Evolutionary conservation across 2,329 filamentous ascomycete genomes (phyloP).

Genomic region (Xylaria sp.): DNA sequence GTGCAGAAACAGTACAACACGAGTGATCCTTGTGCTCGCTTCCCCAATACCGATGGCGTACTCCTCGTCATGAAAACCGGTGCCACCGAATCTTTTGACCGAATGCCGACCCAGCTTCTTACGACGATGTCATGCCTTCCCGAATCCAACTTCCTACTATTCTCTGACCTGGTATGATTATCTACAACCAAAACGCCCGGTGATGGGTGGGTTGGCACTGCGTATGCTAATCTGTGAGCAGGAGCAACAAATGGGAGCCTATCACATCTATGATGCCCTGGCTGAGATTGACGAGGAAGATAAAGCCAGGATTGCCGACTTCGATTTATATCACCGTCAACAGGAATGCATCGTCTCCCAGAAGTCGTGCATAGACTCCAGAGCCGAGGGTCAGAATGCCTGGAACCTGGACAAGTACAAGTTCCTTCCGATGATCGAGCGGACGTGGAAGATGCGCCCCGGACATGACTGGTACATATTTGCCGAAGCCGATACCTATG

Average conservation of each 20-base stretch:
- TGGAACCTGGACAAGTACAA: slow-evolving; percentile 60
- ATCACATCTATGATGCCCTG: slow-evolving; percentile 37
- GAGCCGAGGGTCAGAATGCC: slow-evolving; percentile 32
- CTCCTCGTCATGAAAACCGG: slow-evolving; percentile 56
- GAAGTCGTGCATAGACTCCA: slow-evolving; percentile 38
- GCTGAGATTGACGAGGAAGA: slow-evolving; percentile 34
- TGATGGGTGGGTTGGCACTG: neutral
- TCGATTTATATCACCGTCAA: slow-evolving; percentile 42
- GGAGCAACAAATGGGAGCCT: slow-evolving; percentile 46
- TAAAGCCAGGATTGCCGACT: slow-evolving; percentile 38
- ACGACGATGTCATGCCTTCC: slow-evolving; percentile 50
- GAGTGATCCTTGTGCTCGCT: slow-evolving; percentile 36
- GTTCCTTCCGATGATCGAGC: slow-evolving; percentile 53
- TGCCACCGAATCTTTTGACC: slow-evolving; percentile 49
- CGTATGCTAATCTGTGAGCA: slow-evolving; percentile 21
- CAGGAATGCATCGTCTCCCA: slow-evolving; percentile 43
- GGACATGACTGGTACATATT: slow-evolving; percentile 55
- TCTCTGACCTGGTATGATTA: slow-evolving; percentile 45
- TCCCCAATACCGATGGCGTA: slow-evolving; percentile 41
- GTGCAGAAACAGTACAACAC: slow-evolving; percentile 36
- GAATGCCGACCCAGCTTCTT: slow-evolving; percentile 51
- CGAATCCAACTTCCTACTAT: slow-evolving; percentile 52
- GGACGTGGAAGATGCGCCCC: slow-evolving; percentile 50
- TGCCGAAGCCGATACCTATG: slow-evolving; percentile 53
- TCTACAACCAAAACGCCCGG: neutral